Evolutionary conservation across 2,329 filamentous ascomycete genomes (phyloP), one percentile per base, ranked within the genome.

Genomic region (Colletotrichum sp.): DNA sequence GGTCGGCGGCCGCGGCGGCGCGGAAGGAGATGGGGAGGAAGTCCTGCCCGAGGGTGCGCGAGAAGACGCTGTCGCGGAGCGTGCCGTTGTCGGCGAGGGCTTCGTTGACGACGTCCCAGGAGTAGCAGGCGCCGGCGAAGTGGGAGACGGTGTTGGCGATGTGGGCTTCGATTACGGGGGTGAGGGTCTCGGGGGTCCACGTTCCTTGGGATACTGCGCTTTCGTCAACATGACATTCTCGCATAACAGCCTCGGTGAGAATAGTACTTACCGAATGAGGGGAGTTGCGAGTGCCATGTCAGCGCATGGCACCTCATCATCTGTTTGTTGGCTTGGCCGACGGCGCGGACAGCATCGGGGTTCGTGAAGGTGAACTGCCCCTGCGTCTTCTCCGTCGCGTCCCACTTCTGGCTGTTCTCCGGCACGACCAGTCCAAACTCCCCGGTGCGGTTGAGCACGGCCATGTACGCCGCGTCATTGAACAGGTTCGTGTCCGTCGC

Each of bases 371-470:
- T 90, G 87, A 93, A 94, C 69, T 88, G 83, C 67, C 87, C 87
- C 43, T 87, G 89, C 61, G 87, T 79, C 4, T 91, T 91, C 83
- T 94, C 92, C 52, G 86, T 91, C 80, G 89, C 87, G 72, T 91
- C 86, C 91, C 90, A 94, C 79, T 90, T 87, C 79, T 91, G 89
- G 24, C 89, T 87, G 81, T 93, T 93, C 70, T 89, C 89, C 0
- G 91, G 90, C 0, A 92, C 93, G 24, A 92, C 87, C 79, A 92
- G 89, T 21, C 91, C 92, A 79, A 93, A 94, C 78, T 93, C 90
- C 34, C 85, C 83, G 9, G 81, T 85, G 80, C 91, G 85, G 74
- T 86, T 87, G 52, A 93, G 83, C 75, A 92, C 89, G 4, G 83
- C 81, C 57, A 89, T 84, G 81, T 93, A 93, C 64, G 87, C 82